These are phyloP conservation scores for Fusarium sterilihyphosum DNA, from an alignment of 2,329 filamentous ascomycete species.

Conservation along the genomic window DNA sequence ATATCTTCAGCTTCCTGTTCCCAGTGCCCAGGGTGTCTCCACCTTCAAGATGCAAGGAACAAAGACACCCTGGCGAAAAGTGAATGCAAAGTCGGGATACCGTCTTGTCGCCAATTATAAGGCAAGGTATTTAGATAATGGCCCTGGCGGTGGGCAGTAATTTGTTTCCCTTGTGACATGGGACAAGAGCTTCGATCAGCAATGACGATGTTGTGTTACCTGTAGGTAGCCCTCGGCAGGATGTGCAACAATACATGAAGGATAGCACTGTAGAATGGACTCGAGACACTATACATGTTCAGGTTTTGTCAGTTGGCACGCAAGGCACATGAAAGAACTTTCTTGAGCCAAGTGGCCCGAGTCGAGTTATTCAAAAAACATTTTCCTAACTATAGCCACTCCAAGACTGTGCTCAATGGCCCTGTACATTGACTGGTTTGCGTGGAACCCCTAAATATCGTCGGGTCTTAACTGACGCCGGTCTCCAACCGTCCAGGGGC, in stretches of 20 bases:
- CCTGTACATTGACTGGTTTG: constrained; percentile 13
- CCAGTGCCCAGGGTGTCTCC: constrained; percentile 23
- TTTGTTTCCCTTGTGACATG: background rate
- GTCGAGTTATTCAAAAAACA: background rate
- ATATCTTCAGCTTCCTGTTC: constrained; percentile 1
- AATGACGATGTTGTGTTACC: constrained; percentile 14
- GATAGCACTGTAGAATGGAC: constrained; percentile 4
- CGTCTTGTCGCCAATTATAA: background rate
- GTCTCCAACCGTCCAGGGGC: constrained; percentile 8
- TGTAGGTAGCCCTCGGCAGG: constrained; percentile 36
- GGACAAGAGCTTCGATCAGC: constrained; percentile 3
- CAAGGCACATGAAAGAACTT: background rate
- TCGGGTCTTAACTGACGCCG: constrained; percentile 19
- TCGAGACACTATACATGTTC: constrained; percentile 22
- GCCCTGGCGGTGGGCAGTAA: background rate
- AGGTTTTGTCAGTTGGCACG: background rate
- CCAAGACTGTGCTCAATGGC: constrained; percentile 18
- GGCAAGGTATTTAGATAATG: background rate
- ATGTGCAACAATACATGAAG: constrained; percentile 8
- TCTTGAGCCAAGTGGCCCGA: background rate
- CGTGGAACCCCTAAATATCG: constrained; percentile 41
- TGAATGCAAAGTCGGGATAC: background rate
- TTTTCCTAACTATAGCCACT: constrained; percentile 4
- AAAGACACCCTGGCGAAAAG: constrained; percentile 8
- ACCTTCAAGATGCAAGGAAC: constrained; percentile 34